These are phyloP conservation scores for Kappamyces sp. DNA, from an alignment of 192 early-diverging fungal species.

Conservation along the genomic window DNA sequence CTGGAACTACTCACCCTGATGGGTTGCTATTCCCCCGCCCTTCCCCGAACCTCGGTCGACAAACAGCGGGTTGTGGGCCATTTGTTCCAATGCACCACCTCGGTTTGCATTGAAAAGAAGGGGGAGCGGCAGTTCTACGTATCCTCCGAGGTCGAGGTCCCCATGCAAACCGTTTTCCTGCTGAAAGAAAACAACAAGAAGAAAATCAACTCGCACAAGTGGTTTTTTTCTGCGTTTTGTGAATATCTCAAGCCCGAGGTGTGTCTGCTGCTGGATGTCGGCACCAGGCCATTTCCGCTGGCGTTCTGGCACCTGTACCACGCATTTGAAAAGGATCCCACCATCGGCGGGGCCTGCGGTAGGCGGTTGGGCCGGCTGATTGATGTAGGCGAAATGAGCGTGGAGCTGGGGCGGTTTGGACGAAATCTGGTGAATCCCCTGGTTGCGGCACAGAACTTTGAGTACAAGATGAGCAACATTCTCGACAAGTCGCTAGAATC, in stretches of 20 bases:
- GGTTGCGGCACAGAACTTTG: conserved; percentile 94
- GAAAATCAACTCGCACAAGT: conserved; percentile 90
- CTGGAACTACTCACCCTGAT: conserved; percentile 74
- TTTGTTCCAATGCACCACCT: conserved; percentile 87
- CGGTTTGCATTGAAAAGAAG: conserved; percentile 53
- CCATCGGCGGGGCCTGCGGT: conserved; percentile 89
- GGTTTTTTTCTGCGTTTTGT: conserved; percentile 95
- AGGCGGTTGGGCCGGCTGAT: too few species aligned
- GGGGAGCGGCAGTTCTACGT: conserved; percentile 58
- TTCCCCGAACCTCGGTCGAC: conserved; percentile 57
- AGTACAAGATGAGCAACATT: conserved; percentile 98
- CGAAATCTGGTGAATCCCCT: conserved; percentile 73
- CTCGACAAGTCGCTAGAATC: conserved; percentile 94
- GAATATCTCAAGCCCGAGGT: conserved; percentile 76
- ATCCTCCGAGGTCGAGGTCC: conserved; percentile 65
- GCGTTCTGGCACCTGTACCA: conserved; percentile 93
- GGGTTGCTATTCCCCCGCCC: conserved; percentile 58
- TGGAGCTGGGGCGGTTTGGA: conserved; percentile 73
- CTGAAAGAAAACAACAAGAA: conserved; percentile 91
- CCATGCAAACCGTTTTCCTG: conserved; percentile 86
- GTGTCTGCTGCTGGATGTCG: conserved; percentile 89
- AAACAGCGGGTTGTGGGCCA: conserved; percentile 71
- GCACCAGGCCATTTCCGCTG: conserved; percentile 77
- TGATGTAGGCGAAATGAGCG: conserved; percentile 69
- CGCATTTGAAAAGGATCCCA: conserved; percentile 73